These are phyloP conservation scores for Immersiella caudata DNA, from an alignment of 495 filamentous ascomycete genomes.

Conservation along the genomic window DNA sequence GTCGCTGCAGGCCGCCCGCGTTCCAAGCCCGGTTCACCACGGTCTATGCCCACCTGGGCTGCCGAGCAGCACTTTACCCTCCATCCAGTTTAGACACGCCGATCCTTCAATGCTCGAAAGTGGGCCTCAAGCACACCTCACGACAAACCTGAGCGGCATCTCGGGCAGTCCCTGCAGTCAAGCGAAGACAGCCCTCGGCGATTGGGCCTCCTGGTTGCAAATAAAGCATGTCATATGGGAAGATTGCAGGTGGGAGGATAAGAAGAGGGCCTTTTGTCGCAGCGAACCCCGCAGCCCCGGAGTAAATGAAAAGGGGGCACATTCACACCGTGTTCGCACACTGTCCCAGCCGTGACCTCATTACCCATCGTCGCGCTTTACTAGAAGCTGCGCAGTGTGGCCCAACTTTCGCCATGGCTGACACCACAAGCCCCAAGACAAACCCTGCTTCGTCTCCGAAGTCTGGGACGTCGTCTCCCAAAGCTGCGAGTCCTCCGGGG, in stretches of 20 bases:
- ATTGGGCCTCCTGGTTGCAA: background rate
- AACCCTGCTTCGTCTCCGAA: background rate
- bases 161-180: background rate
- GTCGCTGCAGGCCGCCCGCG: background rate
- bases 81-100: background rate
- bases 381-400: background rate
- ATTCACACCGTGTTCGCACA: too few species aligned
- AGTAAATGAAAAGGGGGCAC: background rate
- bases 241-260: background rate
- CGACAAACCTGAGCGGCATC: background rate
- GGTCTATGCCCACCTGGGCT: background rate
- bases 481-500: background rate
- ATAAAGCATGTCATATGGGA: background rate
- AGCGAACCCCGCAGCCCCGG: background rate
- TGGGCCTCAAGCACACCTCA: background rate
- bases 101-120: background rate
- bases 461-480: background rate
- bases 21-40: background rate
- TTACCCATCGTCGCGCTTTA: too few species aligned
- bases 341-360: too few species aligned
- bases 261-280: background rate
- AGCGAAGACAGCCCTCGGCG: background rate
- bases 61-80: background rate
- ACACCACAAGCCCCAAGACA: background rate
- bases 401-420: background rate